Base-by-base conservation (phyloP, 116 monocot genomes). In the Trichopus zeylanicus region DNA sequence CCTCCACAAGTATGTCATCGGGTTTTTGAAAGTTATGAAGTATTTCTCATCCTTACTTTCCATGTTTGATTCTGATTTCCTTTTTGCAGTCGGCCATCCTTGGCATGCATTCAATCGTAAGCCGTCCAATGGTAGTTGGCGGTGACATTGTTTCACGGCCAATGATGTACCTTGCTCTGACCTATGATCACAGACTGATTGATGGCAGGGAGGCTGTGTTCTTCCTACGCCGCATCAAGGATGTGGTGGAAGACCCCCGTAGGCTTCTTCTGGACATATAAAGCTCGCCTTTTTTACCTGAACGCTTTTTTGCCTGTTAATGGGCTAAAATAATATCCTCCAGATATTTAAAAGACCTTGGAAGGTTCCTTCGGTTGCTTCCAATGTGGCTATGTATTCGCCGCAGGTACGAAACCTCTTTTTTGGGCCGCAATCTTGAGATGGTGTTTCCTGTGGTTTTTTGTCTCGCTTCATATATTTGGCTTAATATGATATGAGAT, bases 141-240 rank as follows among this genome's bases (percentile, higher is more conserved):
- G 81, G 95, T 2, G 62, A 38, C 7, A 67, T 90, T 29, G 60
- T 79, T 26, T 70, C 90, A 28, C 83, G 95, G 76, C 95, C 90
- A 7, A 87, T 95, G 95, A 95, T 90, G 95, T 90, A 95, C 63
- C 53, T 90, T 53, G 87, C 95, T 1, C 60, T 95, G 74, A 95
- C 95, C 3, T 95, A 95, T 33, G 95, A 95, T 56, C 95, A 95
- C 31, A 64, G 95, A 48, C 58, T 95, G 55, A 95, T 95, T 7
- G 95, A 95, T 63, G 95, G 95, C 18, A 90, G 95, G 81, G 95
- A 90, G 62, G 95, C 95, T 15, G 95, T 95, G 3, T 90, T 78
- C 67, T 95, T 95, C 76, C 53, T 95, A 32, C 70, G 91, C 1
- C 83, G 95, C 12, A 87, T 95, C 67, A 95, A 95, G 77, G 95